phyloP scores from a whole-genome alignment of 495 filamentous ascomycete species.

The Sporormia fimetaria region DNA sequence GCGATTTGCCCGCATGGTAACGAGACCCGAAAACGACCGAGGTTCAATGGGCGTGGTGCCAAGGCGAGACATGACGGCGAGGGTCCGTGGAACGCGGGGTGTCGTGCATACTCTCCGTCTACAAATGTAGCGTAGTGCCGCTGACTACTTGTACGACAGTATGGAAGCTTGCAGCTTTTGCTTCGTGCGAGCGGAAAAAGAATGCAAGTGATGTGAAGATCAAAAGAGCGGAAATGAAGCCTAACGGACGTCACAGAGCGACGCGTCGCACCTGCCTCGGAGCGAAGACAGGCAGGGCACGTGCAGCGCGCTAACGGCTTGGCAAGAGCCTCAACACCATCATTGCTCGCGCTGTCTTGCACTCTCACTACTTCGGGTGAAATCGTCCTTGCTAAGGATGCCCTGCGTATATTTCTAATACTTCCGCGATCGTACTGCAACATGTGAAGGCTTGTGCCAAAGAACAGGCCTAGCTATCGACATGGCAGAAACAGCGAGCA shows the following conservation, averaged over 20 bases:
- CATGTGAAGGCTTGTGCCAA: neutral
- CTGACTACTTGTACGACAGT: too few relatives aligned
- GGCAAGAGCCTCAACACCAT: slow-evolving; percentile 11
- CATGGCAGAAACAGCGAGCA: slow-evolving; percentile 9
- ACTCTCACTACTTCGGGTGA: neutral
- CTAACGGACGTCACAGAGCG: neutral
- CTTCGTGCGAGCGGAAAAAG: too few relatives aligned
- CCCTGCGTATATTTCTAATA: too few relatives aligned
- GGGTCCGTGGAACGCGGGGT: too few relatives aligned
- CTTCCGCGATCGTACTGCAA: too few relatives aligned
- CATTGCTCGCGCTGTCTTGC: too few relatives aligned
- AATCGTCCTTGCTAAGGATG: too few relatives aligned
- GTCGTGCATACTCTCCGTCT: too few relatives aligned
- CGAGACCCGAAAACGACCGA: slow-evolving; percentile 22
- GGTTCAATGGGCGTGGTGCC: slow-evolving; percentile 12
- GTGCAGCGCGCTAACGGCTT: slow-evolving; percentile 1
- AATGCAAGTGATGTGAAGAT: neutral
- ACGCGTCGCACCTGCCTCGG: neutral
- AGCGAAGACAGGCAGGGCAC: slow-evolving; percentile 7
- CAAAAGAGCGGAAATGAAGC: neutral
- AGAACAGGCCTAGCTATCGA: too few relatives aligned
- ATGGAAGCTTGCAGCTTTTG: too few relatives aligned
- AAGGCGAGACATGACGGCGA: too few relatives aligned
- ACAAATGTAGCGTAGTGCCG: too few relatives aligned
- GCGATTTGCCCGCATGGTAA: slow-evolving; percentile 15